Percentiles rank a stretch among this genome's conserved stretches.
phyloP scores from a whole-genome alignment of 441 rosid species.

The Kokia cookei region DNA sequence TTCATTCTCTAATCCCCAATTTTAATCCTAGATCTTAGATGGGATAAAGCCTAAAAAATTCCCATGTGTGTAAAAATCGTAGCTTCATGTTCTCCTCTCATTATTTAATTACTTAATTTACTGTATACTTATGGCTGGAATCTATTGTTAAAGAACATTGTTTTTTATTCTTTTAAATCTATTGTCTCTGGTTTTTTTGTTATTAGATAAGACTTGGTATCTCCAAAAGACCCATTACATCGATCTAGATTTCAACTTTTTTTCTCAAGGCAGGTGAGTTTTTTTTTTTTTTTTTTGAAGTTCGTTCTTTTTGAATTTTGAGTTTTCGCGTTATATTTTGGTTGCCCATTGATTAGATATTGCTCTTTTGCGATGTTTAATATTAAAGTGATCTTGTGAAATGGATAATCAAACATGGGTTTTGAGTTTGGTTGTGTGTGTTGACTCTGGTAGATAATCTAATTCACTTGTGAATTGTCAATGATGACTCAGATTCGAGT shows the following conservation, averaged over 20 bases:
- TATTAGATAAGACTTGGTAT: slow-evolving; percentile 15
- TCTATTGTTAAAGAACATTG: slow-evolving; percentile 34
- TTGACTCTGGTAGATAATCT: not conserved
- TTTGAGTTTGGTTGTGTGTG: not conserved
- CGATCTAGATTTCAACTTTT: slow-evolving; percentile 17
- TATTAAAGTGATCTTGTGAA: not conserved
- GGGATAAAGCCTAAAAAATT: not conserved
- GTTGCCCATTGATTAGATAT: not conserved
- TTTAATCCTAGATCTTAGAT: slow-evolving; percentile 28
- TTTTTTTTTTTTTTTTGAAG: not conserved
- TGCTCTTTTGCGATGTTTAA: not conserved
- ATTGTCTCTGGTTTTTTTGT: slow-evolving; percentile 9
- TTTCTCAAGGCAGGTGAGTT: slow-evolving; percentile 12
- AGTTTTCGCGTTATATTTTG: not conserved
- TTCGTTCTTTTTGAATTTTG: not conserved
- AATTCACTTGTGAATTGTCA: not conserved
- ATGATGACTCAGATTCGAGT: too few species aligned
- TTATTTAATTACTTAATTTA: slow-evolving; percentile 18
- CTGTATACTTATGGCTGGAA: slow-evolving; percentile 25
- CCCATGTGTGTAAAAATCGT: slow-evolving; percentile 21
- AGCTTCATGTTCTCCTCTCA: slow-evolving; percentile 8
- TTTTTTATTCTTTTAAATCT: slow-evolving; percentile 11
- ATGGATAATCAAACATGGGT: not conserved
- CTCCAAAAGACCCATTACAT: slow-evolving; percentile 14
- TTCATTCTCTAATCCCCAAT: not conserved